phyloP scores from a whole-genome alignment of 75 land plant genomes.

The Isoetes taiwanensis region DNA sequence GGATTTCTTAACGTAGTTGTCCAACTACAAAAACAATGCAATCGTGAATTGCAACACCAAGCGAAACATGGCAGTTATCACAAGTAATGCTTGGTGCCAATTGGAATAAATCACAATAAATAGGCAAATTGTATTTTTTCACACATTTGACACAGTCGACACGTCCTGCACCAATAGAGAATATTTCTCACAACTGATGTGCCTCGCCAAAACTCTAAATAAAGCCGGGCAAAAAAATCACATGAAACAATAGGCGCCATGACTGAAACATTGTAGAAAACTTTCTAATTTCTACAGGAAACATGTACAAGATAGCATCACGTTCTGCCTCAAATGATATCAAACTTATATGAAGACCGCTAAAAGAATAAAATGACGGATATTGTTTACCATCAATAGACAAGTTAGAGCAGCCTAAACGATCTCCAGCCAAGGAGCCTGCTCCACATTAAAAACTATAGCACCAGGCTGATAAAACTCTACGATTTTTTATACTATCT shows the following conservation, averaged over 20 bases:
- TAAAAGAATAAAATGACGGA: background rate
- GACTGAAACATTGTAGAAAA: constrained; percentile 5
- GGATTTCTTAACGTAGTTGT: background rate
- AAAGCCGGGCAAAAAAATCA: background rate
- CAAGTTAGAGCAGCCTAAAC: constrained; percentile 96
- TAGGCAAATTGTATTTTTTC: constrained; percentile 78
- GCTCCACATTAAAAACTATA: constrained; percentile 99
- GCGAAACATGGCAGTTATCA: background rate
- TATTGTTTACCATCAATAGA: constrained; percentile 76
- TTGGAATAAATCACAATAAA: too few relatives aligned
- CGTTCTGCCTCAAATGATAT: too few relatives aligned
- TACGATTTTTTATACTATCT: constrained; percentile 86
- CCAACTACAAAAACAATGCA: background rate
- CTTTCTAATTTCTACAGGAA: background rate
- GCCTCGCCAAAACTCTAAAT: background rate
- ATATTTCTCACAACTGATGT: background rate
- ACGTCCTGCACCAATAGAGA: constrained; percentile 43
- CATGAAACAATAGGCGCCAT: background rate
- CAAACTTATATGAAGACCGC: constrained; percentile 14
- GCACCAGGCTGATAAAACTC: constrained; percentile 84
- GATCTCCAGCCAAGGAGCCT: constrained; percentile 99
- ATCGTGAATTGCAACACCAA: background rate
- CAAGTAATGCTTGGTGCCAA: too few relatives aligned
- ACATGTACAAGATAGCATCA: too few relatives aligned
- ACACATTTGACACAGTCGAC: constrained; percentile 91